Conservation (phyloP, 495 filamentous ascomycete genomes). For the Lasiosphaeria hispida region DNA sequence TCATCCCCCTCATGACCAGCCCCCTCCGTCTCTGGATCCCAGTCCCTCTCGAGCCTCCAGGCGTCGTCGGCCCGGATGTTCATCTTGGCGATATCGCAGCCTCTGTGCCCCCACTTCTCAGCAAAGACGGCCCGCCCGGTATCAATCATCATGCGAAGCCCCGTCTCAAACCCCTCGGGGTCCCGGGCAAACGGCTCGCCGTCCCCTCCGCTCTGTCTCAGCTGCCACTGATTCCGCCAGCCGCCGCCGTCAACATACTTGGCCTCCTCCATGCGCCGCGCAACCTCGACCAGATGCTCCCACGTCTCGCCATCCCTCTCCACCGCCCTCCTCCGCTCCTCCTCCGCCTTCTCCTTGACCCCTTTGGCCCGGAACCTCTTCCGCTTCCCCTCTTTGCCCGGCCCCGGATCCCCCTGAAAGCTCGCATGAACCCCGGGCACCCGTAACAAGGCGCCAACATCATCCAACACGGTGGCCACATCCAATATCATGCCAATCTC, state of each 20-base stretch:
- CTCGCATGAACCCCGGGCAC: constrained; percentile 25
- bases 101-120: constrained; percentile 54
- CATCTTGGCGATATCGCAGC: constrained; percentile 25
- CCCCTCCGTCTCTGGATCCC: constrained; percentile 31
- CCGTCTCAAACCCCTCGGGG: constrained; percentile 50
- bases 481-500: constrained; percentile 50
- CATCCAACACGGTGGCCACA: constrained; percentile 44
- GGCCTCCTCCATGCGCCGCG: constrained; percentile 32
- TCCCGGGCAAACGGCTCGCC: constrained; percentile 59
- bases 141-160: constrained; percentile 48
- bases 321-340: constrained; percentile 22
- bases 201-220: constrained; percentile 50
- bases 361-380: neutral
- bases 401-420: constrained; percentile 31
- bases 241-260: constrained; percentile 31
- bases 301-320: constrained; percentile 36
- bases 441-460: constrained; percentile 47
- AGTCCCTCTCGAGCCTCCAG: constrained; percentile 38
- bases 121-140: constrained; percentile 49
- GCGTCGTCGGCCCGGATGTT: constrained; percentile 34
- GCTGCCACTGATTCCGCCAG: constrained; percentile 53
- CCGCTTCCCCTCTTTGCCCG: constrained; percentile 22
- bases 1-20: constrained; percentile 10
- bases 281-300: constrained; percentile 33
- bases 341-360: constrained; percentile 17